Base-by-base conservation (phyloP, 192 early-diverging fungal genomes). In the Pilaira anomala region DNA sequence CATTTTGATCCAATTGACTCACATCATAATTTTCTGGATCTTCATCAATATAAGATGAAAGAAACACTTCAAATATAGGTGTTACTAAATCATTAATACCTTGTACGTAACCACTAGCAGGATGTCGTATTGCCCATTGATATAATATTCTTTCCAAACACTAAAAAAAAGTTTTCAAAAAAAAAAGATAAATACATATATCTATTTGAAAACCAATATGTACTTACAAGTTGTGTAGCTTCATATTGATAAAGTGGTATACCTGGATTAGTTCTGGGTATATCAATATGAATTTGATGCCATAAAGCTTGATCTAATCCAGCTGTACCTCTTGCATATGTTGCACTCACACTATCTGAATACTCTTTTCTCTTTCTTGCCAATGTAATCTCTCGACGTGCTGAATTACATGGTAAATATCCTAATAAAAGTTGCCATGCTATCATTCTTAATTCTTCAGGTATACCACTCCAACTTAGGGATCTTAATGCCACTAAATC, bases 71-170 rank as follows among this genome's bases (percentile, higher is more conserved):
- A 71, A 91, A 95, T 63, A 99, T 97, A 16, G 97, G 96, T 28
- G 93, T 96, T 9, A 95, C 91, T 25, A 99, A 78, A 67, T 99
- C 97, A 77, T 99, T 98, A 67, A 99, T 99, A 1, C 97, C 97
- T 64, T 99, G 97, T 11, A 99, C 97, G 74, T 98, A 99, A 49
- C 95, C 95, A 75, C 88, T 91, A n/a, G 97, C 97, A 7, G 97
- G 97, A 60, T 99, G 97, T 22, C 97, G 81, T 13, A 93, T 95
- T 0, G 97, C 93, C 97, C 97, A 99, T 63, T 90, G 88, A 65
- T 99, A 99, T 2, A 99, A 82, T 25, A 97, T 85, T 13, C 94
- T 85, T 75, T 94, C 95, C 9, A 99, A 77, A 49, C 88, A 85
- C 87, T 94, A 76, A 29, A 51, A 40, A 14, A 42, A 51, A 28